Percentiles rank a stretch among this genome's conserved stretches.
These are phyloP conservation scores for Wickerhamomyces silvicola DNA, from an alignment of 805 yeast species.

Conservation along the genomic window DNA sequence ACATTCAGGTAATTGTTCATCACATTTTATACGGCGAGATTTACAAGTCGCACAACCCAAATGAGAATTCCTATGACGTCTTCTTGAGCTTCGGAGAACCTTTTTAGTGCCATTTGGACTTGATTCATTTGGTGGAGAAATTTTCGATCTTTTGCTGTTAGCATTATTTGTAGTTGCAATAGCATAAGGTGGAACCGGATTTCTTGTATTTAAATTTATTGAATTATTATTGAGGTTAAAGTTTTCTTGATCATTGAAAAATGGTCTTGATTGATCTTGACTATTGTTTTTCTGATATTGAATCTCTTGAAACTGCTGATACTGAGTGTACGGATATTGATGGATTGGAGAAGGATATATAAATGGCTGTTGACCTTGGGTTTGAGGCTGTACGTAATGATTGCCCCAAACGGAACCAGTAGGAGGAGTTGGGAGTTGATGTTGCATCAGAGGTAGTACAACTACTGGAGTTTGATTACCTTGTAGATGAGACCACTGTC, in stretches of 20 bases:
- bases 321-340: background rate
- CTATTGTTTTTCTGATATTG: background rate
- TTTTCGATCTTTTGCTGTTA: constrained; percentile 9
- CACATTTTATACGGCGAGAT: constrained; percentile 57
- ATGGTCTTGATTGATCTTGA: background rate
- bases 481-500: too few relatives aligned
- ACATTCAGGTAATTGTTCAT: constrained; percentile 56
- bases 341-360: background rate
- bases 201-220: too few relatives aligned
- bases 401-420: constrained; percentile 6
- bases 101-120: constrained; percentile 7
- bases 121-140: constrained; percentile 3
- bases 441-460: constrained; percentile 11
- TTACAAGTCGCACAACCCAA: constrained; percentile 71
- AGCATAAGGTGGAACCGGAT: constrained; percentile 31
- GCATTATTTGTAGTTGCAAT: constrained; percentile 21
- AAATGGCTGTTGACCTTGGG: background rate
- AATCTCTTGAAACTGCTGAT: too few relatives aligned
- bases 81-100: constrained; percentile 28
- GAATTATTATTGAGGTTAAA: too few relatives aligned
- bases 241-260: constrained; percentile 16
- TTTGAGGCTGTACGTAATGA: constrained; percentile 4
- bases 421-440: constrained; percentile 7
- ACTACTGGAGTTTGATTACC: too few relatives aligned
- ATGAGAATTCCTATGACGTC: constrained; percentile 64